Evolutionary conservation across 1,139 yeast genomes (phyloP).

Genomic region (Lodderomyces elongisporus): DNA sequence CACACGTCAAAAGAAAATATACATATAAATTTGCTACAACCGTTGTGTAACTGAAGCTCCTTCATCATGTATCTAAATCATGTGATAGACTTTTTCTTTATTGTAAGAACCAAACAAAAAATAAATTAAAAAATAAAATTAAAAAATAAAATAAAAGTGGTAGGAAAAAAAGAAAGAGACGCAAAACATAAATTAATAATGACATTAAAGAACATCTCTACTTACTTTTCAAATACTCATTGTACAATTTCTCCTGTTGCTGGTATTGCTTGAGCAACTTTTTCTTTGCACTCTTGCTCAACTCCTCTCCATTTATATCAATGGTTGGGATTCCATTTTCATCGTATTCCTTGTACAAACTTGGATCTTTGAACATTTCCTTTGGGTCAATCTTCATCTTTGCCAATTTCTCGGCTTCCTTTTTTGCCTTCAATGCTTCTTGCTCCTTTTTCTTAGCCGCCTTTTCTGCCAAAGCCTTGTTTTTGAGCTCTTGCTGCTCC

Average conservation of each 20-base stretch:
- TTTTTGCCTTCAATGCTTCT: conserved; percentile 44
- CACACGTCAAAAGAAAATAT: too few species aligned
- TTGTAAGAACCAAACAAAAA: too few species aligned
- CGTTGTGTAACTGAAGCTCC: too few species aligned
- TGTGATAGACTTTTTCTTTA: too few species aligned
- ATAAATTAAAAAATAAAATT: too few species aligned
- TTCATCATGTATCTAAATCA: too few species aligned
- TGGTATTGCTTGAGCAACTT: conserved; percentile 74
- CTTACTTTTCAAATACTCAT: conserved; percentile 54
- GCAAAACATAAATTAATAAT: too few species aligned
- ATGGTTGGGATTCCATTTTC: conserved; percentile 77
- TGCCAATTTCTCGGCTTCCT: conserved; percentile 60
- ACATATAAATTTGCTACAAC: too few species aligned
- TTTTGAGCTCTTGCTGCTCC: conserved; percentile 58
- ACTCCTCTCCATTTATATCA: conserved; percentile 74
- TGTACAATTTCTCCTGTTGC: conserved; percentile 76
- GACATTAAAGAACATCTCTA: too few species aligned
- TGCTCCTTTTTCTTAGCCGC: conserved; percentile 37
- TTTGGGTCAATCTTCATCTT: conserved; percentile 67
- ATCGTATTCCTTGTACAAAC: conserved; percentile 72
- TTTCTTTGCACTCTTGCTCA: conserved; percentile 83
- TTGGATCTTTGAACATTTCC: conserved; percentile 62
- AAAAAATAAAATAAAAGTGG: too few species aligned
- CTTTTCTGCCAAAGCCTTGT: conserved; percentile 38
- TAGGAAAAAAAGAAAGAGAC: too few species aligned